Conservation (phyloP, 2,329 filamentous ascomycete genomes). For the Bimuria novae-zelandiae region DNA sequence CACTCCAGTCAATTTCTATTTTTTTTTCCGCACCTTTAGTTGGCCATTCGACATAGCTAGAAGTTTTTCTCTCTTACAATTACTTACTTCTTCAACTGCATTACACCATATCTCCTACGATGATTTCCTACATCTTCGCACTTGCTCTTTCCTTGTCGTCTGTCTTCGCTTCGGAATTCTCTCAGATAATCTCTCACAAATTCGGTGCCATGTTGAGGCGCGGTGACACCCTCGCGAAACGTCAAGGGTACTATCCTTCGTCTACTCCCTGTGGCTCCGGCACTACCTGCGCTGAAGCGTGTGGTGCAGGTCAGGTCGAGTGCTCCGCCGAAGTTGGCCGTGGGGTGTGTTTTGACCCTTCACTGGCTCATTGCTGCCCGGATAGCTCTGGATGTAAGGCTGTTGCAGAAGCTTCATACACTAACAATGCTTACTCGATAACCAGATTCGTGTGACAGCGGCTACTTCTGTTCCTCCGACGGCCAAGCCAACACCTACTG, state of each 20-base stretch:
- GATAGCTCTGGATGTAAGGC: conserved; percentile 62
- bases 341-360: conserved; percentile 62
- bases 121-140: no score
- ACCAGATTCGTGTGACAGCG: conserved; percentile 63
- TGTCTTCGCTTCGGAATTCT: conserved; percentile 24
- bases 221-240: conserved; percentile 25
- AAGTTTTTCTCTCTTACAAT: no score
- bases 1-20: no score
- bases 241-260: conserved; percentile 53
- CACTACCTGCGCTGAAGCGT: conserved; percentile 60
- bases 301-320: conserved; percentile 56
- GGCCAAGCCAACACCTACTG: conserved; percentile 59
- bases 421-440: conserved; percentile 13
- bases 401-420: neutral
- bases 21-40: no score
- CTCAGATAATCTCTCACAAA: conserved; percentile 44
- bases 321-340: conserved; percentile 57
- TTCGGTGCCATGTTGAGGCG: conserved; percentile 49
- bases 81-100: no score
- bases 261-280: conserved; percentile 57
- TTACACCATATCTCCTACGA: no score
- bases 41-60: no score
- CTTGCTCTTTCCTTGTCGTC: conserved; percentile 27
- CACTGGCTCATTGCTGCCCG: conserved; percentile 59
- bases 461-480: conserved; percentile 67